phyloP scores from a whole-genome alignment of 257 asterid genomes.

The Capsicum rhomboideum region DNA sequence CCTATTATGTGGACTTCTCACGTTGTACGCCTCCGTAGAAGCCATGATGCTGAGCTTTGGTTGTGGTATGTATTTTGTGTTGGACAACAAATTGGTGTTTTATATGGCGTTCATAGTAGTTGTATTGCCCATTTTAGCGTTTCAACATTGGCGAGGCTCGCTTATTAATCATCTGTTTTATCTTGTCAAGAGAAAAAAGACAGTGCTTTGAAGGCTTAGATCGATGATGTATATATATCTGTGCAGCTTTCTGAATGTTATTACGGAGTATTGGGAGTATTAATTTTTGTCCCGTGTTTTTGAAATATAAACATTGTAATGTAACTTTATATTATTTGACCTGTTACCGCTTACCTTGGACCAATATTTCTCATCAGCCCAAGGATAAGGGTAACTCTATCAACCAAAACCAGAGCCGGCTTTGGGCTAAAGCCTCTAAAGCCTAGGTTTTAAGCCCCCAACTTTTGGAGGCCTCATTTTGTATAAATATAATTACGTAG shows the following conservation, averaged over 20 bases:
- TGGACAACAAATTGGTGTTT: not conserved
- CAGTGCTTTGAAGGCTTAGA: not conserved
- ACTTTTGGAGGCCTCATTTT: no score
- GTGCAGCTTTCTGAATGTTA: not conserved
- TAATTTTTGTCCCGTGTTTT: not conserved
- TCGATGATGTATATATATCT: not conserved
- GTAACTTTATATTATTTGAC: no score
- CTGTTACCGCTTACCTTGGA: no score
- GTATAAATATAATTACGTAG: no score
- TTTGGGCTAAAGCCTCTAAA: no score
- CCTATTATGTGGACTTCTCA: conserved; percentile 19
- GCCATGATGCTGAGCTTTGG: conserved; percentile 30
- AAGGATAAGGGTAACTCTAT: no score
- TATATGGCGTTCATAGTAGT: not conserved
- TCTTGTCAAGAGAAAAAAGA: not conserved
- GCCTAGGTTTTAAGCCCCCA: no score
- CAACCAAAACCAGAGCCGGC: no score
- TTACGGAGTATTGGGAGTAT: not conserved
- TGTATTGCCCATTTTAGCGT: not conserved
- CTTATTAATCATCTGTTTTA: not conserved
- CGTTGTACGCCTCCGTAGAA: conserved; percentile 21
- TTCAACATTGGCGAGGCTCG: not conserved
- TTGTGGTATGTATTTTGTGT: conserved; percentile 21
- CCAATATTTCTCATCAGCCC: no score
- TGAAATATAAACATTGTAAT: no score